Base-by-base conservation (phyloP, 2,329 filamentous ascomycete species). In the Passalora sequoiae region DNA sequence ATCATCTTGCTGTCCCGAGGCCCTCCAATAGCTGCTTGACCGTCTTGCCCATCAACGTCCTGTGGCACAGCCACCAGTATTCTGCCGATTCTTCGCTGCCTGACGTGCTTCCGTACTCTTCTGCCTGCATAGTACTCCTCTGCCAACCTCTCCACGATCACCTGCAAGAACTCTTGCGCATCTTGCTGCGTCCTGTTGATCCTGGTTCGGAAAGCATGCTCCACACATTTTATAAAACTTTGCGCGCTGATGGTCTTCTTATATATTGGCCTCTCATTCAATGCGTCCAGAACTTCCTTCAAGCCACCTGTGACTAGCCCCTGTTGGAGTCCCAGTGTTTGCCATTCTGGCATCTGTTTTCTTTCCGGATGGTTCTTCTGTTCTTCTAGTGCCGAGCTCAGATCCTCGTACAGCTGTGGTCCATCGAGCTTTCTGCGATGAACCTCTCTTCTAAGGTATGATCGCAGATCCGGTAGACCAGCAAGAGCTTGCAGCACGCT, bases 161-260 rank as follows among this genome's bases (percentile, higher is more conserved):
- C 83, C 68, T 98, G 92, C 43, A 98, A 69, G 52, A 98, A 96
- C 65, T 98, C 92, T 61, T 98, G 92, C 8, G 92, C 92, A 69
- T 98, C 92, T 66, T 98, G 92, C 67, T 98, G 92, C 61, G 92
- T 88, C 41, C 91, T 77, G 62, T 86, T 96, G 57, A 98, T 94
- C 57, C 86, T 81, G 59, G 94, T 91, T 43, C 81, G 80, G 61
- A 96, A 98, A 1, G 91, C 89, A 21, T 74, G 72, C 69, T 98
- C 92, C 39, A 98, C 72, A 0, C 86, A 83, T 50, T 77, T 74
- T 31, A 98, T 84, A 61, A 98, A 96, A 1, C 77, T 76, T n/a
- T 80, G 77, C 3, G 91, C 89, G 12, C 86, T 89, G 43, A 97
- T 94, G 0, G 88, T 92, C 72, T 97, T 98, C 61, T 82, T 89